phyloP scores from a whole-genome alignment of 352 stramenopile species.

The Phytopythium delawarense region DNA sequence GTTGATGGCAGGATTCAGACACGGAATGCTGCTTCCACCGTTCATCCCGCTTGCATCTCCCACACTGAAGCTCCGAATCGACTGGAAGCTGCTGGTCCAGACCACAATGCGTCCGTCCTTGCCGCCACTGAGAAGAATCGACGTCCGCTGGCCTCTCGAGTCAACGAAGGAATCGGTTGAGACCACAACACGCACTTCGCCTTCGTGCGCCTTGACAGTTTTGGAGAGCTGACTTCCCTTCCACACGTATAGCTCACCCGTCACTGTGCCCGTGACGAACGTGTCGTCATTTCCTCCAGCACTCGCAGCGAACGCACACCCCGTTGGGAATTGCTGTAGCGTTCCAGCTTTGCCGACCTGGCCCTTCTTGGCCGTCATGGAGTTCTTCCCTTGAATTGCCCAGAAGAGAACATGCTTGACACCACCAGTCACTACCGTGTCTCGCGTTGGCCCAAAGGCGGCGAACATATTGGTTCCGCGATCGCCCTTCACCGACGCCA shows the following conservation, averaged over 20 bases:
- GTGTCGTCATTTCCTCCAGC: conserved; percentile 12
- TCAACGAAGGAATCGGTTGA: conserved; percentile 12
- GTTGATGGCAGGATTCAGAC: conserved; percentile 32
- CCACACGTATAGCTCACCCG: conserved; percentile 65
- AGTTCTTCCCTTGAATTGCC: conserved; percentile 48
- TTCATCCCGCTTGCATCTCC: conserved; percentile 15
- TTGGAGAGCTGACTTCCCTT: conserved; percentile 37
- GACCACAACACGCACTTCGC: conserved; percentile 39
- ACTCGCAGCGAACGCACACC: conserved; percentile 29
- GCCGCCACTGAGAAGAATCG: conserved; percentile 49
- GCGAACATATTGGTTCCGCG: conserved; percentile 55
- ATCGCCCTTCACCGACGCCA: conserved; percentile 47
- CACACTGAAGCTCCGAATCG: conserved; percentile 66
- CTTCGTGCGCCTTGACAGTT: conserved; percentile 64
- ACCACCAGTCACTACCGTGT: conserved; percentile 49
- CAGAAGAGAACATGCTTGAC: conserved; percentile 74
- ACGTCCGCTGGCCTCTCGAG: conserved; percentile 1
- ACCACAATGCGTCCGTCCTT: conserved; percentile 73
- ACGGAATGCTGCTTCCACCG: not conserved
- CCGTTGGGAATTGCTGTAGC: conserved; percentile 43
- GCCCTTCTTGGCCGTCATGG: conserved; percentile 42
- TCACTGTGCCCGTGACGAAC: conserved; percentile 45
- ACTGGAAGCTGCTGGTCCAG: conserved; percentile 61
- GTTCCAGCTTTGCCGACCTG: conserved; percentile 58
- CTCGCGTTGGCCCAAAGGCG: conserved; percentile 30